These are phyloP conservation scores for Chlamydomonas reinhardtii DNA, from an alignment of 163 green algal genomes.

Conservation along the genomic window DNA sequence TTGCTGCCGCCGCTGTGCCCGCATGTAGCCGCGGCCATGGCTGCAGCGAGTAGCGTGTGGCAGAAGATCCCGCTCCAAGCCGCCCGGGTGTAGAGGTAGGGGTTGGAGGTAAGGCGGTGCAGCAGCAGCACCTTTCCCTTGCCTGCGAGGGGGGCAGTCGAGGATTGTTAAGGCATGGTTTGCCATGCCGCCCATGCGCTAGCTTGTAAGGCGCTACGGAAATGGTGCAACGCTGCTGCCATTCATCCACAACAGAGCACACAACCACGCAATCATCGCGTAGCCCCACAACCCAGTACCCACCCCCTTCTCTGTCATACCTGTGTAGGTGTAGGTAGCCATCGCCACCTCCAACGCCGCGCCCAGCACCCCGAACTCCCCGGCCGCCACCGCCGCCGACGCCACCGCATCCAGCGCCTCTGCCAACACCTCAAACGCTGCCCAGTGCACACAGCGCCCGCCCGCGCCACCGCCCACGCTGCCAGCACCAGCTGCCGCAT, in stretches of 20 bases:
- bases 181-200: no score
- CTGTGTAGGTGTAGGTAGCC: neutral
- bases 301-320: neutral
- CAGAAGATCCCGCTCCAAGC: conserved; percentile 2
- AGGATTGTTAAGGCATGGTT: no score
- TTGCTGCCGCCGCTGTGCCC: neutral
- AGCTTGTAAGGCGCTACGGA: no score
- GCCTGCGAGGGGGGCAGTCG: neutral
- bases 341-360: conserved; percentile 26
- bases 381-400: neutral
- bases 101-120: conserved; percentile 21
- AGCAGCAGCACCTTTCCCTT: neutral
- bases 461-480: neutral
- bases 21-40: neutral
- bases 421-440: conserved; percentile 15
- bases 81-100: conserved; percentile 31
- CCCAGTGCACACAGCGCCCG: neutral
- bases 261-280: no score
- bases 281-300: no score
- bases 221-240: no score
- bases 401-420: conserved; percentile 16
- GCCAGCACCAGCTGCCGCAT: neutral
- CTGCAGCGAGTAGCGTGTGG: neutral
- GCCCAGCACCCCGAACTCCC: conserved; percentile 4
- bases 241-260: no score